Evolutionary conservation across 2,329 filamentous ascomycete species (phyloP).

Genomic region (Alternaria triticimaculans): DNA sequence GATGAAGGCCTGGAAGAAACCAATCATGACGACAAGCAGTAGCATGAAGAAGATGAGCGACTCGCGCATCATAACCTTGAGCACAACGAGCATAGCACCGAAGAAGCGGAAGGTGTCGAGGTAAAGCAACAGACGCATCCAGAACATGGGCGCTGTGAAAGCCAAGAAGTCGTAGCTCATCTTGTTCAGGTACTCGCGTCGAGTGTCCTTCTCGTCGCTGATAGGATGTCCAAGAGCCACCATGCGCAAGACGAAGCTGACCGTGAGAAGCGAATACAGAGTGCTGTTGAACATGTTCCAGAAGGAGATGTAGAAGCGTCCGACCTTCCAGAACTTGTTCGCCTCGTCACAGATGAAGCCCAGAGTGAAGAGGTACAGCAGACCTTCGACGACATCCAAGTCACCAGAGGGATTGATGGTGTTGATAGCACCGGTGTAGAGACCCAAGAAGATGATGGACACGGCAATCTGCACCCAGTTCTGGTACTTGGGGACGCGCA

Average conservation of each 20-base stretch:
- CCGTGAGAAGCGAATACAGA: conserved; percentile 78
- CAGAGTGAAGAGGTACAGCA: conserved; percentile 89
- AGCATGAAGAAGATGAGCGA: conserved; percentile 96
- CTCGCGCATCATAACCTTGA: conserved; percentile 73
- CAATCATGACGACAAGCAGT: conserved; percentile 80
- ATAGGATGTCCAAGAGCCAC: conserved; percentile 72
- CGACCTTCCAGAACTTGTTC: conserved; percentile 92
- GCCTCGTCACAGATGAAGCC: conserved; percentile 90
- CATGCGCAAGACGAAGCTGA: conserved; percentile 80
- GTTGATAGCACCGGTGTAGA: conserved; percentile 93
- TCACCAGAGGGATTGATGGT: conserved; percentile 87
- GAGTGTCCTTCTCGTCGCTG: conserved; percentile 46
- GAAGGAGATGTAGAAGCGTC: conserved; percentile 88
- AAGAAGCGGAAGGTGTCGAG: conserved; percentile 95
- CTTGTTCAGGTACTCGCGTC: conserved; percentile 71
- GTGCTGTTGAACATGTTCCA: conserved; percentile 95
- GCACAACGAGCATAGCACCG: conserved; percentile 94
- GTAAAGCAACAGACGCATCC: conserved; percentile 89
- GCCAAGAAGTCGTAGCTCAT: conserved; percentile 94
- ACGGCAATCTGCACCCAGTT: conserved; percentile 87
- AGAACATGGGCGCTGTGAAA: conserved; percentile 95
- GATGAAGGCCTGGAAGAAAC: conserved; percentile 92
- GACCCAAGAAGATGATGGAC: conserved; percentile 78
- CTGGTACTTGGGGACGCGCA: conserved; percentile 91
- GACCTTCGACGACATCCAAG: conserved; percentile 80